Conservation (phyloP, 1,284 basidiomycete genomes). For the Cystobasidium sp. region DNA sequence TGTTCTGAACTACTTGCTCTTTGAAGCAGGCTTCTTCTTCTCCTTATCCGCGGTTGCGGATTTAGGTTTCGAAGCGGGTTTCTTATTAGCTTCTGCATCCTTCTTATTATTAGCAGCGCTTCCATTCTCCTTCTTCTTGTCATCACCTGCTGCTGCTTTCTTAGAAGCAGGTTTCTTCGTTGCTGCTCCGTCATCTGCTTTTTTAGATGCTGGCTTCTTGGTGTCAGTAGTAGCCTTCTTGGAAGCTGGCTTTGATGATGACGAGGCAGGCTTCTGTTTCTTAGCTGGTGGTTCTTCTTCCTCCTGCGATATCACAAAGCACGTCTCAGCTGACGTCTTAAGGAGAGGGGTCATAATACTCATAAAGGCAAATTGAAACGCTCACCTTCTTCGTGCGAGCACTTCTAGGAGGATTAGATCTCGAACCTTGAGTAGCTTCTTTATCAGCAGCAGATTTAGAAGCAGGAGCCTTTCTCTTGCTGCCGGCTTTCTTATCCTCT, state of each 20-base stretch:
- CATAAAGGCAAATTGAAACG: background rate
- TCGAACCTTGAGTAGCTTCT: slow-evolving; percentile 20
- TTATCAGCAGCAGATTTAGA: background rate
- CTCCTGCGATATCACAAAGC: background rate
- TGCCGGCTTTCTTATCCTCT: slow-evolving; percentile 1
- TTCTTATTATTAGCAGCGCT: background rate
- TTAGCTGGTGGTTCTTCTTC: slow-evolving; percentile 25
- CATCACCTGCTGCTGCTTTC: background rate
- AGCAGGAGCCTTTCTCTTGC: slow-evolving; percentile 19
- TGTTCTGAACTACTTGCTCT: slow-evolving; percentile 33
- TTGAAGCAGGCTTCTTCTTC: slow-evolving; percentile 15
- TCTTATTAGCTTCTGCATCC: slow-evolving; percentile 25
- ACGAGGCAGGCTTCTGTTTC: slow-evolving; percentile 22
- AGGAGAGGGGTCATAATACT: background rate
- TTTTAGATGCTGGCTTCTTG: background rate
- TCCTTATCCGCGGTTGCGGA: slow-evolving; percentile 1
- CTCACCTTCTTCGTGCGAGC: slow-evolving; percentile 33
- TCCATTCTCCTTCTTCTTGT: slow-evolving; percentile 7
- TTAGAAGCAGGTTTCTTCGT: slow-evolving; percentile 38
- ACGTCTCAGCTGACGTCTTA: background rate
- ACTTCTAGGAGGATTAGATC: slow-evolving; percentile 31
- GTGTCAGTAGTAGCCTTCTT: background rate
- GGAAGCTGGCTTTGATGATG: slow-evolving; percentile 13
- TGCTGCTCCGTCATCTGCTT: background rate
- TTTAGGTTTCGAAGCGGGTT: slow-evolving; percentile 27